phyloP scores from a whole-genome alignment of 495 filamentous ascomycete species.

The Penicillium diatomitis region DNA sequence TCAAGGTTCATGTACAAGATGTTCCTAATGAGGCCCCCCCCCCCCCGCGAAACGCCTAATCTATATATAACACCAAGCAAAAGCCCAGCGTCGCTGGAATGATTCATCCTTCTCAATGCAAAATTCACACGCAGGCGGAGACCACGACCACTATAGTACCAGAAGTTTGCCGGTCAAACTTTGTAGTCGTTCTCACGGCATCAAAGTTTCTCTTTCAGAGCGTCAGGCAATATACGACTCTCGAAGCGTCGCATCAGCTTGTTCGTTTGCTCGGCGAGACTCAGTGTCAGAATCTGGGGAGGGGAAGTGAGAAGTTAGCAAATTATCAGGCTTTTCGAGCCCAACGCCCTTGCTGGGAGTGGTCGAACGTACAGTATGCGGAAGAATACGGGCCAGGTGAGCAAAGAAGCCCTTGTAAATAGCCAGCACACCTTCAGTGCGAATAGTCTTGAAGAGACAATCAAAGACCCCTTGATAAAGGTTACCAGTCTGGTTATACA shows the following conservation, averaged over 20 bases:
- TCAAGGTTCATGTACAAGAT: too few species aligned
- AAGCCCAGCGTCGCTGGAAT: too few species aligned
- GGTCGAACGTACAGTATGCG: constrained; percentile 61
- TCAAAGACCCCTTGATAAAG: constrained; percentile 89
- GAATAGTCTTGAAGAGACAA: constrained; percentile 82
- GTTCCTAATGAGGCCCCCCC: too few species aligned
- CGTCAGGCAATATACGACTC: constrained; percentile 48
- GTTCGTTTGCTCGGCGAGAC: constrained; percentile 93
- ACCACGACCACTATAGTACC: too few species aligned
- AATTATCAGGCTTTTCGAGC: not conserved
- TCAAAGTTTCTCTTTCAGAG: constrained; percentile 40
- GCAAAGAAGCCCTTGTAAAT: constrained; percentile 98
- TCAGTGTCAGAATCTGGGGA: constrained; percentile 71
- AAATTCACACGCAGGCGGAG: too few species aligned
- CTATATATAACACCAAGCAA: too few species aligned
- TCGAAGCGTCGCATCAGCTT: constrained; percentile 78
- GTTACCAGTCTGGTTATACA: constrained; percentile 99
- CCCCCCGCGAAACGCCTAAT: too few species aligned
- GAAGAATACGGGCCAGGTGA: constrained; percentile 86
- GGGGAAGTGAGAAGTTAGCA: constrained; percentile 7
- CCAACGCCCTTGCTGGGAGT: not conserved
- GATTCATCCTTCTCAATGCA: too few species aligned
- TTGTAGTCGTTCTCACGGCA: not conserved
- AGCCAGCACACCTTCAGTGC: constrained; percentile 81
- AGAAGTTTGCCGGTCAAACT: not conserved